A percentile compares a stretch with the other conserved stretches of the same genome.
These are phyloP conservation scores for Fusarium virguliforme DNA, from an alignment of 2,329 filamentous ascomycete species.

Conservation along the genomic window DNA sequence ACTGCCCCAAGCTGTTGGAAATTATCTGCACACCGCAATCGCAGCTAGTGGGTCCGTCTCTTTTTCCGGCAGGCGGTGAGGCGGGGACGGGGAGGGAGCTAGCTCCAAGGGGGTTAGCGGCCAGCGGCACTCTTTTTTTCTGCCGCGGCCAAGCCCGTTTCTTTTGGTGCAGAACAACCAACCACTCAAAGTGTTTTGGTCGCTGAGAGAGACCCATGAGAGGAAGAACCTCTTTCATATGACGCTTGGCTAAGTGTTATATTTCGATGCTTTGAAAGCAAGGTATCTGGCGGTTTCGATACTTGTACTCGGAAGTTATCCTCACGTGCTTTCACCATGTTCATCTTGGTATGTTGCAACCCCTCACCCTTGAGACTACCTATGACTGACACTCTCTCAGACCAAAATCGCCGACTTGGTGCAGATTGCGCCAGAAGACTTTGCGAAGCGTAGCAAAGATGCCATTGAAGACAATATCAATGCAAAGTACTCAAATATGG, in stretches of 20 bases:
- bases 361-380: constrained; percentile 15
- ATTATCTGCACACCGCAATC: constrained; percentile 34
- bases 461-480: constrained; percentile 98
- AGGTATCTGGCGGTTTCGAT: not conserved
- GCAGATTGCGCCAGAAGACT: constrained; percentile 91
- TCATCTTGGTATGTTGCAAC: constrained; percentile 63
- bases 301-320: not conserved
- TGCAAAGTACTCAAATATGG: constrained; percentile 95
- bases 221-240: constrained; percentile 18
- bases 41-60: constrained; percentile 13
- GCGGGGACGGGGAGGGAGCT: rapidly evolving
- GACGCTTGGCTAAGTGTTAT: not conserved
- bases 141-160: constrained; percentile 38
- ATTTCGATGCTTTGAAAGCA: not conserved
- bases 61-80: constrained; percentile 27
- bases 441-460: constrained; percentile 84
- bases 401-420: constrained; percentile 96
- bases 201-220: not conserved
- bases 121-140: constrained; percentile 45
- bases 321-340: constrained; percentile 58
- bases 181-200: constrained; percentile 17
- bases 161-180: constrained; percentile 9
- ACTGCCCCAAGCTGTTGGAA: constrained; percentile 36
- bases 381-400: constrained; percentile 63
- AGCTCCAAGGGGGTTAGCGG: constrained; percentile 20